These are phyloP conservation scores for Forsythia suspensa DNA, from an alignment of 257 asterid species.

Conservation along the genomic window DNA sequence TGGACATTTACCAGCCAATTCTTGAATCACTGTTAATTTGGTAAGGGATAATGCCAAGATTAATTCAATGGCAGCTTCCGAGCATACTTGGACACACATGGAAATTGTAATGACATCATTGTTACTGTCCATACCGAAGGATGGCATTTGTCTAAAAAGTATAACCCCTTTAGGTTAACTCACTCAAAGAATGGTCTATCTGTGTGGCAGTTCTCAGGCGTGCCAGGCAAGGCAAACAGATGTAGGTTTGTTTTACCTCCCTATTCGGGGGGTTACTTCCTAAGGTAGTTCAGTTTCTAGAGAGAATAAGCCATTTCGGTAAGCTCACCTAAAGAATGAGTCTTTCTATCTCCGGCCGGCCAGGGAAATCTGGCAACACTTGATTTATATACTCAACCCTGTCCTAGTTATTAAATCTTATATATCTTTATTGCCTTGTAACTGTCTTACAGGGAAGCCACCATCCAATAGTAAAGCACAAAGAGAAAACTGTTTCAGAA, in stretches of 20 bases:
- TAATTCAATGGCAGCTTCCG: too few species aligned
- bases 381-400: not conserved
- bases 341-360: not conserved
- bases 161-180: too few species aligned
- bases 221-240: too few species aligned
- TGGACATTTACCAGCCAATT: not conserved
- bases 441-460: conserved; percentile 45
- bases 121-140: not conserved
- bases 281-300: too few species aligned
- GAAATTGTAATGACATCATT: too few species aligned
- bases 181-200: too few species aligned
- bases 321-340: not conserved
- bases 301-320: not conserved
- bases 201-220: too few species aligned
- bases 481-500: conserved; percentile 55
- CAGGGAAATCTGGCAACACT: not conserved
- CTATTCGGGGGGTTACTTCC: too few species aligned
- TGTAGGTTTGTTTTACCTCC: too few species aligned
- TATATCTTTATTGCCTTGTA: conserved; percentile 27
- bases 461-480: conserved; percentile 44
- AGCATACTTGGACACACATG: not conserved
- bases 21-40: not conserved
- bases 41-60: not conserved
- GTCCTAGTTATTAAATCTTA: conserved; percentile 8
- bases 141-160: too few species aligned